Percentiles rank a stretch among this genome's conserved stretches.
These are phyloP conservation scores for Epicoccum nigrum DNA, from an alignment of 2,329 filamentous ascomycete genomes.

Conservation along the genomic window DNA sequence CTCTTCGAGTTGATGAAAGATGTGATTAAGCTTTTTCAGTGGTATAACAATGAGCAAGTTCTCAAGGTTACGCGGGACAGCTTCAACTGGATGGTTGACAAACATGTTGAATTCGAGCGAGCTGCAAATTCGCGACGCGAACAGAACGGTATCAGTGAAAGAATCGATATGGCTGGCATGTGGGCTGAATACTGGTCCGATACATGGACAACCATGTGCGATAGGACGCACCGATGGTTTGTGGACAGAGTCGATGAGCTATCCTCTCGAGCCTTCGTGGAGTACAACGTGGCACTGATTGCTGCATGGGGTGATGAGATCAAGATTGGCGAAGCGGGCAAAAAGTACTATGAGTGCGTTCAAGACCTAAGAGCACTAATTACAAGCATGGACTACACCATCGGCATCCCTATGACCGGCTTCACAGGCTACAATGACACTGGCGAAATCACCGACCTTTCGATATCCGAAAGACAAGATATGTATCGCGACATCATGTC, in stretches of 20 bases:
- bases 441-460: neutral
- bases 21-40: slow-evolving; percentile 20
- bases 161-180: slow-evolving; percentile 23
- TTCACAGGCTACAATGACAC: slow-evolving; percentile 21
- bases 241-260: slow-evolving; percentile 27
- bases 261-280: slow-evolving; percentile 5
- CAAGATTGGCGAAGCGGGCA: slow-evolving; percentile 19
- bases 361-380: slow-evolving; percentile 22
- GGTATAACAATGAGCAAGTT: slow-evolving; percentile 3
- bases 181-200: slow-evolving; percentile 27
- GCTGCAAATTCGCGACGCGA: slow-evolving; percentile 24
- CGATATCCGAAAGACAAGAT: neutral
- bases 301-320: slow-evolving; percentile 11
- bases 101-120: slow-evolving; percentile 19
- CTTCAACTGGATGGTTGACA: neutral
- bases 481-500: neutral
- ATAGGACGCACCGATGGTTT: slow-evolving; percentile 25
- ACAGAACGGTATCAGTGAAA: slow-evolving; percentile 12
- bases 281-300: slow-evolving; percentile 1
- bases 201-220: slow-evolving; percentile 15
- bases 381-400: slow-evolving; percentile 14
- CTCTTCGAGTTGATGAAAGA: slow-evolving; percentile 25
- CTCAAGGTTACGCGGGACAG: neutral
- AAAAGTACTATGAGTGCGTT: slow-evolving; percentile 25
- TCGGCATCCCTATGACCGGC: slow-evolving; percentile 24